Conservation (phyloP, 2,329 filamentous ascomycete species). For the Monilinia vaccinii-corymbosi region DNA sequence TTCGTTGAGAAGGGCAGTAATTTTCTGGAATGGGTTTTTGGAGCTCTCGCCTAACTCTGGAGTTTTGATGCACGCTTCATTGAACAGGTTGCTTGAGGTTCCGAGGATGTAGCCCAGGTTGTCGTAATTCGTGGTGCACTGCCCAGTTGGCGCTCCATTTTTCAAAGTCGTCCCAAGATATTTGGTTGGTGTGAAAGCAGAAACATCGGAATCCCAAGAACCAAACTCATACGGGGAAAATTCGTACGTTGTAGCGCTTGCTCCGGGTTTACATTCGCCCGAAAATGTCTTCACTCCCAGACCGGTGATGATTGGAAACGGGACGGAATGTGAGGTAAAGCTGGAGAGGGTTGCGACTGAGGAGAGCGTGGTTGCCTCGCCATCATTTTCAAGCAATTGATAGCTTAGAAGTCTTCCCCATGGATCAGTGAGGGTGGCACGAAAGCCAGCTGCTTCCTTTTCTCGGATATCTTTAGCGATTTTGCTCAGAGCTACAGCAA, state of each 20-base stretch:
- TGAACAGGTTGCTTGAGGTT: constrained; percentile 36
- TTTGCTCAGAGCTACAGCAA: constrained; percentile 22
- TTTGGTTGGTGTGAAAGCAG: constrained; percentile 49
- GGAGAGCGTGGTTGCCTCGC: constrained; percentile 18
- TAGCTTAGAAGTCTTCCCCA: constrained; percentile 21
- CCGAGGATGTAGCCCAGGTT: constrained; percentile 40
- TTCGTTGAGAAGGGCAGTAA: constrained; percentile 28
- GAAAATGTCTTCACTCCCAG: constrained; percentile 30
- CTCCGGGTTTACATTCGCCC: constrained; percentile 31
- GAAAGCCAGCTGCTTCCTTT: constrained; percentile 26
- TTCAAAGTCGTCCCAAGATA: constrained; percentile 52
- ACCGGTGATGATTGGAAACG: constrained; percentile 38
- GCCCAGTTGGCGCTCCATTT: constrained; percentile 34
- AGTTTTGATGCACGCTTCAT: constrained; percentile 16
- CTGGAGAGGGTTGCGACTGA: constrained; percentile 29
- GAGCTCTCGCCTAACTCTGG: constrained; percentile 15
- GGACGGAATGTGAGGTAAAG: constrained; percentile 34
- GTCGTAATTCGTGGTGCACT: constrained; percentile 40
- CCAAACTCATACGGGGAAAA: constrained; percentile 60
- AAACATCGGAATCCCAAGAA: constrained; percentile 49
- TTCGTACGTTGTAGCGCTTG: constrained; percentile 54
- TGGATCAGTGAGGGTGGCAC: constrained; percentile 21
- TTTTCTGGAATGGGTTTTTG: constrained; percentile 13
- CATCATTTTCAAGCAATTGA: constrained; percentile 15
- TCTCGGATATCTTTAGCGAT: constrained; percentile 18